These are phyloP conservation scores for Fimicolochytrium jonesii DNA, from an alignment of 192 early-diverging fungal species.

Conservation along the genomic window DNA sequence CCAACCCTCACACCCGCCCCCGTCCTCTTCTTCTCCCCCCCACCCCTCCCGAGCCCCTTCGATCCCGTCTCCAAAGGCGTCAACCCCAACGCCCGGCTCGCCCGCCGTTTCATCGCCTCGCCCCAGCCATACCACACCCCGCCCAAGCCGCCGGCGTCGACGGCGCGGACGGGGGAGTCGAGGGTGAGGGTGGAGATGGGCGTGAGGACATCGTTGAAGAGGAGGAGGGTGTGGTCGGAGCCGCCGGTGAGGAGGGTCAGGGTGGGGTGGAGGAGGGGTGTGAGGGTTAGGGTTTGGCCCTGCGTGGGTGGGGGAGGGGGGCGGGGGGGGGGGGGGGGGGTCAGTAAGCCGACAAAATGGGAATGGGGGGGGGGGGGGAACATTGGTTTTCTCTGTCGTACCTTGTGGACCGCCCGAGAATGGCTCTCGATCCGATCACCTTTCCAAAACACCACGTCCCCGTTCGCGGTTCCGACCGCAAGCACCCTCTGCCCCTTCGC, in stretches of 20 bases:
- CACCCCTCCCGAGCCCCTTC: background rate
- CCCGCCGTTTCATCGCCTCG: slow-evolving; percentile 10
- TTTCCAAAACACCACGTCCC: slow-evolving; percentile 28
- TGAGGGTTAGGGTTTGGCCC: slow-evolving; percentile 19
- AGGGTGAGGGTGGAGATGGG: slow-evolving; percentile 10
- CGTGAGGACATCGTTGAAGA: slow-evolving; percentile 23
- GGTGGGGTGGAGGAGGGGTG: background rate
- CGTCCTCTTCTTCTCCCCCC: background rate
- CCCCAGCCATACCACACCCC: slow-evolving; percentile 28
- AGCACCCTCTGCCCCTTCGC: slow-evolving; percentile 9
- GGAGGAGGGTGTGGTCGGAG: slow-evolving; percentile 16
- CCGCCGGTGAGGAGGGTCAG: slow-evolving; percentile 26
- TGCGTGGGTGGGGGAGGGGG: no score
- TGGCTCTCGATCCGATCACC: background rate
- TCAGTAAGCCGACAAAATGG: no score
- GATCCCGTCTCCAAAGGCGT: slow-evolving; percentile 1
- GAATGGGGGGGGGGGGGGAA: no score
- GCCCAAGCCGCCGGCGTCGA: slow-evolving; percentile 17
- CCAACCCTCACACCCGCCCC: slow-evolving; percentile 15
- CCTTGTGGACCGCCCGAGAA: slow-evolving; percentile 19
- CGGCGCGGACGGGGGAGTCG: slow-evolving; percentile 10
- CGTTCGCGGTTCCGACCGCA: slow-evolving; percentile 11
- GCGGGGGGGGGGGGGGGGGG: no score
- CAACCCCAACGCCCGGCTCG: slow-evolving; percentile 21
- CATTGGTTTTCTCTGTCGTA: no score